phyloP scores from a whole-genome alignment of 2,329 filamentous ascomycete species.

The Nannizzia gypsea region DNA sequence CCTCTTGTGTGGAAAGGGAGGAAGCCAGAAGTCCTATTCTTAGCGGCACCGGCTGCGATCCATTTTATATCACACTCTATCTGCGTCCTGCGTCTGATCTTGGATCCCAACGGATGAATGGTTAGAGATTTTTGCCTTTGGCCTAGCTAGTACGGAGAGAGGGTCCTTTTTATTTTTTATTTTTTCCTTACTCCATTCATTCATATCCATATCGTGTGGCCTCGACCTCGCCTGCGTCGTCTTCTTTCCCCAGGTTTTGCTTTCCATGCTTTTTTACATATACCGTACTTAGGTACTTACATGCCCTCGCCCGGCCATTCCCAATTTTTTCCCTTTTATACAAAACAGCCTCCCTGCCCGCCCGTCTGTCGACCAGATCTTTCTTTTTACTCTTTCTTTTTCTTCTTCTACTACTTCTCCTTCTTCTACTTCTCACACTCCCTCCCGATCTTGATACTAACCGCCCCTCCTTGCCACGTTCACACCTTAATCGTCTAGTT shows the following conservation, averaged over 20 bases:
- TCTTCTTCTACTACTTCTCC: neutral
- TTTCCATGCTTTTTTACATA: neutral
- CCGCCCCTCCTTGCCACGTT: neutral
- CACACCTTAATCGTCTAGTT: neutral
- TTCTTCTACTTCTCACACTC: neutral
- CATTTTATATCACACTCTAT: slow-evolving; percentile 2
- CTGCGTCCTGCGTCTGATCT: slow-evolving; percentile 2
- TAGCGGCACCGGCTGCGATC: neutral
- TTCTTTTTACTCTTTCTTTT: neutral
- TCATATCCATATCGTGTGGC: neutral
- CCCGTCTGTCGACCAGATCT: neutral
- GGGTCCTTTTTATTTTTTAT: neutral
- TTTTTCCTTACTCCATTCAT: too few relatives aligned
- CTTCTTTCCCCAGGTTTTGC: slow-evolving; percentile 2
- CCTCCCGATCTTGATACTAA: neutral
- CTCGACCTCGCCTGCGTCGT: neutral
- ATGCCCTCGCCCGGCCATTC: too few relatives aligned
- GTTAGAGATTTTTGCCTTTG: neutral
- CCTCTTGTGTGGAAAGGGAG: too few relatives aligned
- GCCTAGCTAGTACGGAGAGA: neutral
- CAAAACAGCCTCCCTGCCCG: neutral
- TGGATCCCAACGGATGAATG: neutral
- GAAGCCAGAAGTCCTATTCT: neutral
- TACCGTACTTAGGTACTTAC: neutral
- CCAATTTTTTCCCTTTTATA: neutral